A percentile compares a stretch with the other conserved stretches of the same genome.
These are phyloP conservation scores for Chlorophyllum brunneum DNA, from an alignment of 768 basidiomycete species.

Conservation along the genomic window DNA sequence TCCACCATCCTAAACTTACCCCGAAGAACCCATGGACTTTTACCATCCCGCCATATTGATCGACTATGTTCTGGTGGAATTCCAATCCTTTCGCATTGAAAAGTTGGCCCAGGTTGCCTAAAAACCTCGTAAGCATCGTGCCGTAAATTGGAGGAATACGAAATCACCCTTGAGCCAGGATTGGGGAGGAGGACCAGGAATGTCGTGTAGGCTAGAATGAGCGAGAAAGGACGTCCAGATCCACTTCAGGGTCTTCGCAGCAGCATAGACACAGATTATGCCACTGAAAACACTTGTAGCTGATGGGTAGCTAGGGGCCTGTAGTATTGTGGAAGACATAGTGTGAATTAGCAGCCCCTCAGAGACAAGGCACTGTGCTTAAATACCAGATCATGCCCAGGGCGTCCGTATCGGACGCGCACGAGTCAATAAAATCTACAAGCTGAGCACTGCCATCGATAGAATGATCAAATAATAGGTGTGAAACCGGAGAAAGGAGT, in stretches of 20 bases:
- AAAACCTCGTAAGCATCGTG: neutral
- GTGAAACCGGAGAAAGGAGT: too few relatives aligned
- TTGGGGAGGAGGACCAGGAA: conserved; percentile 29
- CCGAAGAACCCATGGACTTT: conserved; percentile 46
- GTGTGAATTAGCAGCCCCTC: neutral
- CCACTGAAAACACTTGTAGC: neutral
- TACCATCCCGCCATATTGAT: conserved; percentile 39
- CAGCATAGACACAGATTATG: neutral
- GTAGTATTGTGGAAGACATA: neutral
- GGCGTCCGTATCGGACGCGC: too few relatives aligned
- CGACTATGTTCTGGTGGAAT: conserved; percentile 35
- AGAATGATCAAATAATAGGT: too few relatives aligned
- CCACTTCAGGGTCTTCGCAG: neutral
- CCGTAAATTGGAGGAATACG: neutral
- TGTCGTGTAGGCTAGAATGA: conserved; percentile 17
- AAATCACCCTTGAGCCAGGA: conserved; percentile 32
- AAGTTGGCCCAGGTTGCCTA: conserved; percentile 40
- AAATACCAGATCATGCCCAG: too few relatives aligned
- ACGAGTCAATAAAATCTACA: too few relatives aligned
- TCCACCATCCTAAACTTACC: conserved; percentile 21
- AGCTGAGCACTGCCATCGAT: too few relatives aligned
- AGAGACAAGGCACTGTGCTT: too few relatives aligned
- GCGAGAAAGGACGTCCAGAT: neutral
- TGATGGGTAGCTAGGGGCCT: too few relatives aligned
- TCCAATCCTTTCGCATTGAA: conserved; percentile 40